phyloP scores from a whole-genome alignment of 768 basidiomycete genomes.

The Serendipita sp. region DNA sequence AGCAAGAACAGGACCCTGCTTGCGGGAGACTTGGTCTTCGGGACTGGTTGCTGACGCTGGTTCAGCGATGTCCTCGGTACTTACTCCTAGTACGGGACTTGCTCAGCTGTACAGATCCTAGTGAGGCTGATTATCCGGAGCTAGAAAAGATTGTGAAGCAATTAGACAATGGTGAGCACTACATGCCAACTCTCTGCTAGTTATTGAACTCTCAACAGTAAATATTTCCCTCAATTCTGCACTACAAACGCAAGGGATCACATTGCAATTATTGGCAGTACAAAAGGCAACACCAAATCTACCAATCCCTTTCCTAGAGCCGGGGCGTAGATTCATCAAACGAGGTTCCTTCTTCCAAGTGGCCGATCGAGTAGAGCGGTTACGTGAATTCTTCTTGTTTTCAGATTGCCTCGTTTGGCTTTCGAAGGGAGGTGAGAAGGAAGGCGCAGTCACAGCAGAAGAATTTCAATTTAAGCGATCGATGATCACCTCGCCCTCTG shows the following conservation, averaged over 20 bases:
- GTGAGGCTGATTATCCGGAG: conserved; percentile 49
- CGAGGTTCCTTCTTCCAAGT: conserved; percentile 22
- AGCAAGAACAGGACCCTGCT: conserved; percentile 48
- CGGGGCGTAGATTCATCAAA: conserved; percentile 64
- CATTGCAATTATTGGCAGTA: conserved; percentile 54
- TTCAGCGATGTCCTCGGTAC: conserved; percentile 79
- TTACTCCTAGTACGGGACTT: conserved; percentile 71
- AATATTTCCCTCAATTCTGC: conserved; percentile 64
- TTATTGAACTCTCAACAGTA: conserved; percentile 27
- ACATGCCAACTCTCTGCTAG: conserved; percentile 6
- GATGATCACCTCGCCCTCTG: neutral
- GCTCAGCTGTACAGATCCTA: conserved; percentile 42
- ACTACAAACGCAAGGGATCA: conserved; percentile 60
- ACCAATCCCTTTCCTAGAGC: conserved; percentile 59
- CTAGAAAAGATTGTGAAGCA: conserved; percentile 45
- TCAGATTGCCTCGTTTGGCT: conserved; percentile 73
- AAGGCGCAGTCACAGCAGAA: neutral
- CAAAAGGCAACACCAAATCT: conserved; percentile 63
- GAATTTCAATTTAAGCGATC: neutral
- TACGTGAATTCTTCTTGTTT: conserved; percentile 64
- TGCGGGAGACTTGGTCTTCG: conserved; percentile 62
- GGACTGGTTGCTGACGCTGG: conserved; percentile 74
- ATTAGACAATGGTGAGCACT: conserved; percentile 47
- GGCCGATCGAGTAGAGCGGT: conserved; percentile 21
- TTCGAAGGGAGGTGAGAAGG: conserved; percentile 11